Conservation (phyloP, 2,329 filamentous ascomycete species). For the Monosporascus sp. region DNA sequence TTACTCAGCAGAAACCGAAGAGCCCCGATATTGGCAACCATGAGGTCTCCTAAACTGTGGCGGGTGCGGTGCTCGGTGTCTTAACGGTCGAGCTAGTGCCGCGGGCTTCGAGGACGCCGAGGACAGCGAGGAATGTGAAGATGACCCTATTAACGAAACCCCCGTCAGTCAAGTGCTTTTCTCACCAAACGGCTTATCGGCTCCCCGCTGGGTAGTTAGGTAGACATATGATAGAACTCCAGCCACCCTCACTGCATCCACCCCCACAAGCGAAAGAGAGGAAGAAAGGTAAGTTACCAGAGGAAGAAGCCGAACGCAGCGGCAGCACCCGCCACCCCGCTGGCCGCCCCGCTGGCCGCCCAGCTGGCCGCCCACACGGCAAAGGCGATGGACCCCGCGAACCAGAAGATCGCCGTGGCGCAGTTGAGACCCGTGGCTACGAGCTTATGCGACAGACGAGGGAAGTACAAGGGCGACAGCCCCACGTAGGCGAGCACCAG, state of each 20-base stretch:
- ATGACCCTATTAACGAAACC: constrained; percentile 32
- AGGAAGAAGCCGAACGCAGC: constrained; percentile 62
- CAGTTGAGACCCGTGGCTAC: constrained; percentile 62
- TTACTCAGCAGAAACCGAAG: too few relatives aligned
- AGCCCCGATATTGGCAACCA: too few relatives aligned
- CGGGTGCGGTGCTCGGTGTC: neutral
- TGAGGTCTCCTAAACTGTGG: neutral
- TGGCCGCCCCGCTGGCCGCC: too few relatives aligned
- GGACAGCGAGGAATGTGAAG: constrained; percentile 40
- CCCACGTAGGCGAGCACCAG: constrained; percentile 66
- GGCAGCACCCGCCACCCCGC: constrained; percentile 55
- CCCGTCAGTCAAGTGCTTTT: too few relatives aligned
- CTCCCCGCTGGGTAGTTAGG: neutral
- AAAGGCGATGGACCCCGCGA: constrained; percentile 75
- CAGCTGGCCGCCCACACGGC: constrained; percentile 60
- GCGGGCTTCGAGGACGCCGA: constrained; percentile 40
- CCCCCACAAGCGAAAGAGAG: neutral
- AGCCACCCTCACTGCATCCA: neutral
- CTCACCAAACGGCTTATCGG: too few relatives aligned
- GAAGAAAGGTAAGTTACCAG: constrained; percentile 32
- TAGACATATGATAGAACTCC: neutral
- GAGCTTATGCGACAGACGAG: constrained; percentile 55
- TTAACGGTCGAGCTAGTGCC: constrained; percentile 10
- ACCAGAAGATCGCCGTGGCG: constrained; percentile 83
- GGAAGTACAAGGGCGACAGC: constrained; percentile 58